Evolutionary conservation across 1,139 yeast species (phyloP).

Genomic region (Maudiozyma humilis): DNA sequence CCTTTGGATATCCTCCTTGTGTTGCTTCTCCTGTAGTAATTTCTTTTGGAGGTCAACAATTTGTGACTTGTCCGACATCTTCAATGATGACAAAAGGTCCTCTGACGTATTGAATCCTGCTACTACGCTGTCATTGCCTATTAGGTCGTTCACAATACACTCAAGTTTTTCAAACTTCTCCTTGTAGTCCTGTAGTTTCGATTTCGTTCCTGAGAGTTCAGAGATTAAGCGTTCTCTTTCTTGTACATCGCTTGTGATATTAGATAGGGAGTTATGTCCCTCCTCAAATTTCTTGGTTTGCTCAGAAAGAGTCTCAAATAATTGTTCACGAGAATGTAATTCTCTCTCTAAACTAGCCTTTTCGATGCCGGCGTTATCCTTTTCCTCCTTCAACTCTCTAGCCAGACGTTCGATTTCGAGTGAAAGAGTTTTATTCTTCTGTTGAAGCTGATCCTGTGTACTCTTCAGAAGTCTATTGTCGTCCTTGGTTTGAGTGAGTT

Average conservation of each 20-base stretch:
- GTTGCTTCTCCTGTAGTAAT: slow-evolving; percentile 59
- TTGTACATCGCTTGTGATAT: slow-evolving; percentile 34
- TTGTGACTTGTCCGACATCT: no score
- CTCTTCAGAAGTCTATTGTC: neutral
- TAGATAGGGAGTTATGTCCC: slow-evolving; percentile 29
- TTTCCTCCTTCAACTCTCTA: slow-evolving; percentile 40
- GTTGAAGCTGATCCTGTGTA: neutral
- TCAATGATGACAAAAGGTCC: no score
- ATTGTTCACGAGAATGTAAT: slow-evolving; percentile 54
- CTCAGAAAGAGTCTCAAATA: slow-evolving; percentile 51
- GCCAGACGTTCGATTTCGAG: slow-evolving; percentile 21
- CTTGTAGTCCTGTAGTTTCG: slow-evolving; percentile 45
- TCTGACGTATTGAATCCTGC: slow-evolving; percentile 35
- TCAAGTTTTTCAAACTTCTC: slow-evolving; percentile 38
- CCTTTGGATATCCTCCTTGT: slow-evolving; percentile 59
- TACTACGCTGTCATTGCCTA: neutral
- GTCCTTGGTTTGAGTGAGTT: neutral
- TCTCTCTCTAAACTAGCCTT: slow-evolving; percentile 56
- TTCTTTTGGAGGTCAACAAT: slow-evolving; percentile 56
- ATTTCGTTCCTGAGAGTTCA: slow-evolving; percentile 35
- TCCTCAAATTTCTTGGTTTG: slow-evolving; percentile 39
- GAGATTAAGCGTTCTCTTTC: slow-evolving; percentile 12
- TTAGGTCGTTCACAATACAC: slow-evolving; percentile 29
- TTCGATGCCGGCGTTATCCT: slow-evolving; percentile 39
- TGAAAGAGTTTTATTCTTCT: slow-evolving; percentile 14